Evolutionary conservation across 2,329 filamentous ascomycete species (phyloP).

Genomic region (Claviceps quebecensis): DNA sequence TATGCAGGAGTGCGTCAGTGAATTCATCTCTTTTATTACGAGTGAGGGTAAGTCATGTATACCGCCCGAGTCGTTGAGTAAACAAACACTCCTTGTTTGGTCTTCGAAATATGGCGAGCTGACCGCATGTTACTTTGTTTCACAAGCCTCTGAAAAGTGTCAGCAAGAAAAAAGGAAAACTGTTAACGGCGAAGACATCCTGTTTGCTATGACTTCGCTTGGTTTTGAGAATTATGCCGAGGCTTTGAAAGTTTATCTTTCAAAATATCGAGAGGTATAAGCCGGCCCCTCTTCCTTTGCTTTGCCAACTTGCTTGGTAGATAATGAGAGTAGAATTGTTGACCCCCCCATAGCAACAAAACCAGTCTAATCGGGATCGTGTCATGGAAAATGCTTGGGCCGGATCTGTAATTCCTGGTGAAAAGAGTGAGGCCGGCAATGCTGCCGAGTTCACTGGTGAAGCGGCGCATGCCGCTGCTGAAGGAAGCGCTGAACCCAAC

Average conservation of each 20-base stretch:
- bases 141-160: slow-evolving; percentile 87
- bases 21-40: slow-evolving; percentile 99
- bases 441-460: slow-evolving; percentile 31
- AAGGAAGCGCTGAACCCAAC: slow-evolving; percentile 26
- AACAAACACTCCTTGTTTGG: not conserved
- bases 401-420: slow-evolving; percentile 17
- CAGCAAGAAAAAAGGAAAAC: slow-evolving; percentile 99
- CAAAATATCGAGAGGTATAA: slow-evolving; percentile 92
- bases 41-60: slow-evolving; percentile 65
- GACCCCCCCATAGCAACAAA: slow-evolving; percentile 22
- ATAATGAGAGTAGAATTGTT: not conserved
- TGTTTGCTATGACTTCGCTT: slow-evolving; percentile 97
- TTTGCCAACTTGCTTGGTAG: not conserved
- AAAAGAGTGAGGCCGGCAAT: slow-evolving; percentile 17
- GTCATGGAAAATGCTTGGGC: slow-evolving; percentile 23
- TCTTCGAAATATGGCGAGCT: not conserved
- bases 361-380: slow-evolving; percentile 26
- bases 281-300: not conserved
- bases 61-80: not conserved
- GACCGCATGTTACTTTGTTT: slow-evolving; percentile 4
- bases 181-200: slow-evolving; percentile 94
- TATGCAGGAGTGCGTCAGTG: slow-evolving; percentile 99
- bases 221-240: slow-evolving; percentile 99
- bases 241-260: slow-evolving; percentile 93
- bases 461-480: slow-evolving; percentile 20